Base-by-base conservation (phyloP, 495 filamentous ascomycete species). In the Aspergillus ellipticus region DNA sequence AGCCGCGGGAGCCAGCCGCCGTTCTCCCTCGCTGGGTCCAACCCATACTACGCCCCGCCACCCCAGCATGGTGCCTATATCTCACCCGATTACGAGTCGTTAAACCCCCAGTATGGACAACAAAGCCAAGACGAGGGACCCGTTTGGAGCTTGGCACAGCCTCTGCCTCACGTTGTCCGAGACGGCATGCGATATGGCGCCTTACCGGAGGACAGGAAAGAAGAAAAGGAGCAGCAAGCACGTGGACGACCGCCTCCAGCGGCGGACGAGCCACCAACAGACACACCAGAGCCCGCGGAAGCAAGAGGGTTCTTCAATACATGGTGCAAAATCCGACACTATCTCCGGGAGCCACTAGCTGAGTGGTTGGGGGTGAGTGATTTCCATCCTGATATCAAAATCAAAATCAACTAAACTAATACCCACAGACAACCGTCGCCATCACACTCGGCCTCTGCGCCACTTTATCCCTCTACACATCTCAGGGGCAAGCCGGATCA, bases 161-260 rank as follows among this genome's bases (percentile, higher is more conserved):
- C 68, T 2, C 61, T 69, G 4, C 68, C 66, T 0, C 64, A 60
- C 10, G 65, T 71, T 5, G 68, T 71, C 3, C 52, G 68, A n/a
- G 59, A 64, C 0, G 66, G 66, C 0, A 67, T 66, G 66, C 58
- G 59, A 2, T 59, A 53, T 8, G 54, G 53, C 2, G 49, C 56
- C 26, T 46, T 17, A 19, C 47, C 46, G 6, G 35, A 46, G 22
- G 46, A 55, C 37, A 47, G 49, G 22, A 50, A 54, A 31, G 58
- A 47, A 9, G 13, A 56, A 16, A 26, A 52, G 5, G 49, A 42
- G 22, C 61, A 48, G 33, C n/a, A 58, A 41, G 54, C 15, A 17
- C 51, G 43, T 22, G 47, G 19, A 8, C 49, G 21, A 24, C 49
- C 21, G 15, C 15, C 51, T 19, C 50, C 48, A 1, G 55, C 43